Base-by-base conservation (phyloP, 108 stramenopile species). In the Fragilariopsis cylindrus region DNA sequence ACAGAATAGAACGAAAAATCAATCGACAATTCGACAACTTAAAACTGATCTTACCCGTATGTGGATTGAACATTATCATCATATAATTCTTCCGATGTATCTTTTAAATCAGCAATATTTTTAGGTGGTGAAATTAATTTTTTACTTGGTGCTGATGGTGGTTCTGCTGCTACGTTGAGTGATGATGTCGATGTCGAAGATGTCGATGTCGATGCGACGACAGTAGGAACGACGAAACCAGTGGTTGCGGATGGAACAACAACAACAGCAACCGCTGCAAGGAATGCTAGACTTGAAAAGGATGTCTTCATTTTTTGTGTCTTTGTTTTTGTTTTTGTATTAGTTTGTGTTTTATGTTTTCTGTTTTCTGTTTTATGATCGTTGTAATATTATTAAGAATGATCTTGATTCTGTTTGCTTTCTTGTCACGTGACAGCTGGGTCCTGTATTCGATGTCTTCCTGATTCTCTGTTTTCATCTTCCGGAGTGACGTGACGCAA, bases 21-120 rank as follows among this genome's bases (percentile, higher is more conserved):
- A 60, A 30, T 39, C 21, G 58, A 39, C 5, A 21, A 0, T 5
- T 41, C 58, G 21, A 30, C 19, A 54, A 12, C n/a, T n/a, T 8
- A 54, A 48, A 7, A 16, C 16, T 57, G 2, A 13, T 63, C 87
- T 69, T 76, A 87, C 87, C 93, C 94, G 68, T 95, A 95, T 0
- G 94, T 95, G 47, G 81, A 86, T 79, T 93, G 92, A 19, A 95
- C 92, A 71, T 88, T 82, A 1, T 69, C 54, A 39, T 89, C 82
- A 64, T 91, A 93, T 11, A 87, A 7, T n/a, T 81, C 78, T 15
- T 52, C 69, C 0, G 72, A 52, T 7, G 63, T 60, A 0, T 70
- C 53, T 4, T 74, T 21, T 42, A 83, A 6, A 50, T 78, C 77
- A 39, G 62, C 53, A n/a, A 71, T 48, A 39, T 40, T 68, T 47